phyloP scores from a whole-genome alignment of 441 rosid genomes.

The Adansonia madagascariensis region DNA sequence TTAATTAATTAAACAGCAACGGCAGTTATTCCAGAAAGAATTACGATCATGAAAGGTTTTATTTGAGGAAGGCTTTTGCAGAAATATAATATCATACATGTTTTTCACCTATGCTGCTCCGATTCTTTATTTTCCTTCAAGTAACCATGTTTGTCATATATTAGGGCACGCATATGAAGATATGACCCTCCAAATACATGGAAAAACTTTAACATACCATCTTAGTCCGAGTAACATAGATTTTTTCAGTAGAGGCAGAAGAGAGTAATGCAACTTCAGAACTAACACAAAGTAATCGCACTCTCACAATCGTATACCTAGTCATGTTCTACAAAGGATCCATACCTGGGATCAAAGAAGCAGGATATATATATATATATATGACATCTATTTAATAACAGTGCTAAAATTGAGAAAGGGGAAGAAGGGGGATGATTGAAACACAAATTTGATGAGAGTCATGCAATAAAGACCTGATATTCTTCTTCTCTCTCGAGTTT shows the following conservation, averaged over 20 bases:
- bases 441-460: neutral
- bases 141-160: no score
- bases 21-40: neutral
- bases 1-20: neutral
- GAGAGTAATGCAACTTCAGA: neutral
- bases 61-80: neutral
- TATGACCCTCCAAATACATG: no score
- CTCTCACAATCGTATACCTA: neutral
- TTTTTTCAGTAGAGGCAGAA: no score
- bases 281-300: neutral
- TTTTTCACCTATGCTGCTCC: neutral
- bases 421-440: neutral
- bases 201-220: neutral
- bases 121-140: no score
- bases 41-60: neutral
- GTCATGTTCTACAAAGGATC: constrained; percentile 7
- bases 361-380: neutral
- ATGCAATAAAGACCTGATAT: constrained; percentile 29
- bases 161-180: no score
- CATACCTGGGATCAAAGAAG: neutral
- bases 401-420: neutral
- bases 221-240: no score
- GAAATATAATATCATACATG: neutral
- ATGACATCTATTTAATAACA: neutral
- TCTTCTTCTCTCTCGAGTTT: constrained; percentile 48